phyloP scores from a whole-genome alignment of 345 rosid species.

The Bruguiera parviflora region DNA sequence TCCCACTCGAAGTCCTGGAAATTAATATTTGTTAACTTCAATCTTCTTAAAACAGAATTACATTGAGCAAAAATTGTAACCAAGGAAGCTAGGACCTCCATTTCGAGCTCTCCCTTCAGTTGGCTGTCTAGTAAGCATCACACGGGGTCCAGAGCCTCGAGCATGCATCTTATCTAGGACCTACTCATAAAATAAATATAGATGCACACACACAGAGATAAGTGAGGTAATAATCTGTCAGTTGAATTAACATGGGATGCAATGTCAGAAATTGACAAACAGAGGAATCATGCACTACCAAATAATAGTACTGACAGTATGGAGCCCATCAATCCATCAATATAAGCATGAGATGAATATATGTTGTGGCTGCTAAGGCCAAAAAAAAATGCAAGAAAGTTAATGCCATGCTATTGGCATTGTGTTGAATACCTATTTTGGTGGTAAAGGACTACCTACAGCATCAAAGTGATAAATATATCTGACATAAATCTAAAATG shows the following conservation, averaged over 20 bases:
- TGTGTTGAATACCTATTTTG: too few species aligned
- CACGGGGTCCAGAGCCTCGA: constrained; percentile 89
- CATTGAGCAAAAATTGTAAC: constrained; percentile 10
- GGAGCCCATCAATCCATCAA: neutral
- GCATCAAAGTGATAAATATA: neutral
- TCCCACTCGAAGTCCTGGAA: constrained; percentile 88
- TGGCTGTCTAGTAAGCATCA: constrained; percentile 87
- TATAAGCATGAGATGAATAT: too few species aligned
- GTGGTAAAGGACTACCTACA: neutral
- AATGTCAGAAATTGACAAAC: neutral
- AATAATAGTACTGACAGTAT: neutral
- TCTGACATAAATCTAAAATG: neutral
- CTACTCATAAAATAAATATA: constrained; percentile 28
- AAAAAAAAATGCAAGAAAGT: neutral
- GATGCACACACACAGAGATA: neutral
- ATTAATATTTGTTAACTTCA: constrained; percentile 1
- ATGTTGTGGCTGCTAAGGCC: neutral
- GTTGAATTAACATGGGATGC: neutral
- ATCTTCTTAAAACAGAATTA: neutral
- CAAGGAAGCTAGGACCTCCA: constrained; percentile 58
- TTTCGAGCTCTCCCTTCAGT: constrained; percentile 96
- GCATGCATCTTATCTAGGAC: constrained; percentile 96
- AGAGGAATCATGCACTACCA: neutral
- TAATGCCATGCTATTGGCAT: neutral
- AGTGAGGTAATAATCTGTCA: neutral